Evolutionary conservation across 2,329 filamentous ascomycete species (phyloP), one percentile per base, ranked within the genome.

Genomic region (Biscogniauxia marginata): DNA sequence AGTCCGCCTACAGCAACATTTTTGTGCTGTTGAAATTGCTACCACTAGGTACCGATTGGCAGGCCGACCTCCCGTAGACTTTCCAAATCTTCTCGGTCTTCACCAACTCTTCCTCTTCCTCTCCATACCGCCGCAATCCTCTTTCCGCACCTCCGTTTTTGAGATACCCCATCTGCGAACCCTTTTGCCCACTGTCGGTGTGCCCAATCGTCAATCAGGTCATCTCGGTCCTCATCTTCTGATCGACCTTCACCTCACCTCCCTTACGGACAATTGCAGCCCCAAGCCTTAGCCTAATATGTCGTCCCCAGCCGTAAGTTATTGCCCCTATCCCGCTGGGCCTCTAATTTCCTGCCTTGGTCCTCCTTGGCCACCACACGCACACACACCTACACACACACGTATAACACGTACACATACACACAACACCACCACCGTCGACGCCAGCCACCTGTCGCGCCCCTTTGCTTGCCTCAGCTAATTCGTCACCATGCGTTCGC

Each of bases 261-360:
- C 30, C n/a, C 30, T 39, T 39, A 7, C 30, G 30, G 30, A 39
- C 30, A 39, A 39, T 39, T 39, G 30, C 30, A 39, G 13, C 30
- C 30, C 30, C 4, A 60, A 58, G 50, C 57, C 62, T 65, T 70
- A 68, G 64, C 63, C 65, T 66, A 70, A 69, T 67, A 71, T 71
- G 70, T 71, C 69, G 63, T 65, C 70, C 64, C 69, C 69, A 69
- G 69, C 70, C 64, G 70, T 71, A 67, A 67, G 70, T 68, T 25
- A 21, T 25, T 46, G 46, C 64, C 63, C 64, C 64, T 67, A 67
- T 66, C 58, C 59, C 57, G n/a, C 48, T 51, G 46, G 49, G 49
- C 24, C 30, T 44, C 39, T 48, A 51, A 50, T 55, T 50, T 55
- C 30, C 45, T 49, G 57, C 57, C 56, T 50, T 55, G 53, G 54